These are phyloP conservation scores for Daedaleopsis nitida DNA, from an alignment of 768 basidiomycete species.

Conservation along the genomic window DNA sequence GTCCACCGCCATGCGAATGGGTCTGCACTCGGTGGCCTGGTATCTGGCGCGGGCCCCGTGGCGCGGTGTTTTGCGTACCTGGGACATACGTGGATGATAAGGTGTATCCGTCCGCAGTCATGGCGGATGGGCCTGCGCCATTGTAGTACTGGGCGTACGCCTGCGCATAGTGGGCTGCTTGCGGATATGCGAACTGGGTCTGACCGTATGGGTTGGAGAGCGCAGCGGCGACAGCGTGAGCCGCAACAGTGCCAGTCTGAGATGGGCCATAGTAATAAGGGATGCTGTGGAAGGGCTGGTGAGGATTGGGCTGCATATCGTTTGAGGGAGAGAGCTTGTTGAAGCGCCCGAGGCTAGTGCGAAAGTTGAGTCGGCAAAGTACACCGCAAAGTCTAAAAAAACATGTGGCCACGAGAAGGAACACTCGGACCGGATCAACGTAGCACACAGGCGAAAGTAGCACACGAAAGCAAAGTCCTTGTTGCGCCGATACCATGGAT, in stretches of 20 bases:
- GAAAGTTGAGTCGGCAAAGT: not conserved
- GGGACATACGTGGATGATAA: conserved; percentile 36
- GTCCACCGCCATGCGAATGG: conserved; percentile 5
- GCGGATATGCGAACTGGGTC: conserved; percentile 19
- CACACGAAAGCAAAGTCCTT: conserved; percentile 20
- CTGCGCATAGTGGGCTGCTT: conserved; percentile 37
- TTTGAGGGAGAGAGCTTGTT: not conserved
- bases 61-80: conserved; percentile 10
- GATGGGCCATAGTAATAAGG: not conserved
- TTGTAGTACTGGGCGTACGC: conserved; percentile 27
- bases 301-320: conserved; percentile 13
- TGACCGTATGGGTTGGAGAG: conserved; percentile 33
- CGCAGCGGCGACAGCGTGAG: conserved; percentile 26
- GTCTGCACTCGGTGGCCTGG: conserved; percentile 2
- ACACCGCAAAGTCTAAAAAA: not conserved
- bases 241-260: conserved; percentile 13
- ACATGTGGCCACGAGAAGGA: not conserved
- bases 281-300: not conserved
- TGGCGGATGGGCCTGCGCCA: conserved; percentile 17
- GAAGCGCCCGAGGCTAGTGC: not conserved
- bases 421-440: not conserved
- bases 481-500: conserved; percentile 20
- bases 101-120: conserved; percentile 36
- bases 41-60: conserved; percentile 5
- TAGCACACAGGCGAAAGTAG: not conserved